Percentiles rank a stretch among this genome's conserved stretches.
phyloP scores from a whole-genome alignment of 2,329 filamentous ascomycete species.

The Botrytis squamosa region DNA sequence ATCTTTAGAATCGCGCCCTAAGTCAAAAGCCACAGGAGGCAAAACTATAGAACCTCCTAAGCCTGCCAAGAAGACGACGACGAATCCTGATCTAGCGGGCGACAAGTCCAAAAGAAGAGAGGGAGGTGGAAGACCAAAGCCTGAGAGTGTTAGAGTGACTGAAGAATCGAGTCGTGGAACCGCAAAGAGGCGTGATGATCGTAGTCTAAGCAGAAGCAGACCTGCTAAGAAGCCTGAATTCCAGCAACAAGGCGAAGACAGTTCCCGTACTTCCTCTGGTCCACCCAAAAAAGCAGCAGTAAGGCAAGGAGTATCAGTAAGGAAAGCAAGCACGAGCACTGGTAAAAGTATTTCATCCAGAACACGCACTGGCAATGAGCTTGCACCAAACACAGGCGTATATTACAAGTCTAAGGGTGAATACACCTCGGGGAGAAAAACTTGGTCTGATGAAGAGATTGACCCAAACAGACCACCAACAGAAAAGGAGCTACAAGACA shows the following conservation, averaged over 20 bases:
- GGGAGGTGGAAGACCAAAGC: no score
- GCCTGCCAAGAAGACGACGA: background rate
- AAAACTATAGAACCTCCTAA: background rate
- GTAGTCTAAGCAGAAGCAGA: background rate
- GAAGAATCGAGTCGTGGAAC: background rate
- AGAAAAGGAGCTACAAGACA: no score
- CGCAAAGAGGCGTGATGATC: background rate
- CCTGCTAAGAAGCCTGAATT: background rate
- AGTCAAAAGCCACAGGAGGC: background rate
- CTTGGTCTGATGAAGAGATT: background rate
- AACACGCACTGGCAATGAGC: background rate
- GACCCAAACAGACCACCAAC: no score
- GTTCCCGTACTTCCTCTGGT: background rate
- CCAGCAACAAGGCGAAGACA: background rate
- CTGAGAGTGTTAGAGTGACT: background rate
- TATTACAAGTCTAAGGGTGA: background rate
- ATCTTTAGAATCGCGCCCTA: no score
- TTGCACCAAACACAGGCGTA: background rate
- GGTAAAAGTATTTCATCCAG: background rate
- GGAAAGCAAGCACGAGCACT: background rate
- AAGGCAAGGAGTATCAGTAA: background rate
- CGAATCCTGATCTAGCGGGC: background rate
- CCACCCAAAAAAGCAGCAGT: background rate
- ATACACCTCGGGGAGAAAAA: background rate
- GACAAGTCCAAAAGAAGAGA: background rate